Evolutionary conservation across 2,329 filamentous ascomycete species (phyloP).

Genomic region (Exserohilum rostratum): DNA sequence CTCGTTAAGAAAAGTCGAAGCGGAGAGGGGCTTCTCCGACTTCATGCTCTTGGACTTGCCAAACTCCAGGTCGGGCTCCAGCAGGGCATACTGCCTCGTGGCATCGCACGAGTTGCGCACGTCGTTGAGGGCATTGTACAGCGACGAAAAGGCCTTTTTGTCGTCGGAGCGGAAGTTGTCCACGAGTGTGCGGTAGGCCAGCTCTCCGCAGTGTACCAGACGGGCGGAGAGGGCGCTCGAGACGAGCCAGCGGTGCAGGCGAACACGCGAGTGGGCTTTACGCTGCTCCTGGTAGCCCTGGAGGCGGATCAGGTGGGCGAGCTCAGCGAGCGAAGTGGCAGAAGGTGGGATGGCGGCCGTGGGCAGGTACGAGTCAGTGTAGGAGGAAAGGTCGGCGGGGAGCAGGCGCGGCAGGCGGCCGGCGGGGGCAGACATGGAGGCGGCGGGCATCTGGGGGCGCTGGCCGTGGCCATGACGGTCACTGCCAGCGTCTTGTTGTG

Average conservation of each 20-base stretch:
- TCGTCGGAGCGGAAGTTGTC: slow-evolving; percentile 80
- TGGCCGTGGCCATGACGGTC: slow-evolving; percentile 14
- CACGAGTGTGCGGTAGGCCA: slow-evolving; percentile 75
- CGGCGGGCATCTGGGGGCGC: slow-evolving; percentile 43
- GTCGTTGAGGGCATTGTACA: slow-evolving; percentile 80
- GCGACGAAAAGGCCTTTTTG: slow-evolving; percentile 74
- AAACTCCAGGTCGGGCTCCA: slow-evolving; percentile 74
- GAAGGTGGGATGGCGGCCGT: slow-evolving; percentile 62
- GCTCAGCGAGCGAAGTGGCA: slow-evolving; percentile 74
- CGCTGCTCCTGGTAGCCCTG: slow-evolving; percentile 84
- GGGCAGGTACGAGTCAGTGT: slow-evolving; percentile 65
- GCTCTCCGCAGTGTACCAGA: slow-evolving; percentile 74
- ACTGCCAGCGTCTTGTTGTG: slow-evolving; percentile 24
- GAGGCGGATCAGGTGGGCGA: slow-evolving; percentile 77
- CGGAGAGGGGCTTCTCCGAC: slow-evolving; percentile 53
- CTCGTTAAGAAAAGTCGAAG: slow-evolving; percentile 63
- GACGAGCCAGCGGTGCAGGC: slow-evolving; percentile 75
- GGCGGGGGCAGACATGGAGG: slow-evolving; percentile 54
- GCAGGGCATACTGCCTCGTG: slow-evolving; percentile 70
- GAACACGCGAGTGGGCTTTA: slow-evolving; percentile 72
- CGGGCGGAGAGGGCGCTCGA: slow-evolving; percentile 77
- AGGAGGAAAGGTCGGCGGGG: slow-evolving; percentile 69
- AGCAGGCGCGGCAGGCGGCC: slow-evolving; percentile 61
- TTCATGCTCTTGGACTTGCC: slow-evolving; percentile 44
- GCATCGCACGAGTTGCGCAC: slow-evolving; percentile 78